Base-by-base conservation (phyloP, 768 basidiomycete genomes). In the Kwoniella bestiolae region DNA sequence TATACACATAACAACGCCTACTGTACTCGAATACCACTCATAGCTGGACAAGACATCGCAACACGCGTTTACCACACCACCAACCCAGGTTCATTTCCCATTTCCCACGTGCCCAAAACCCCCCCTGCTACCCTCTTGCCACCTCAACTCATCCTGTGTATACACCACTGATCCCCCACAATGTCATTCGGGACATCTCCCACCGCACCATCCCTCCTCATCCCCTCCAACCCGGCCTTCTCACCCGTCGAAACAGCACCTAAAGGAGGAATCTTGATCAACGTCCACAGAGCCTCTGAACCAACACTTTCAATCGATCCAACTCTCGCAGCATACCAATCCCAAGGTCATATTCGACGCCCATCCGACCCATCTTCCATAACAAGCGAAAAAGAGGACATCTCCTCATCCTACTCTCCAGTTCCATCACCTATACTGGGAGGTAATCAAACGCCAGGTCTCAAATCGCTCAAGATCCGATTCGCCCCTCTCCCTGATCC, bases 401-500 rank as follows among this genome's bases (percentile, higher is more conserved):
- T 14, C 18, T 11, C 38, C 12, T 41, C 38, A 14, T 41, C 38
- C 14, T 41, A 41, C 3, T 65, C 55, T 4, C 52, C 47, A 18
- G 35, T 44, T 16, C 46, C 63, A 21, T 45, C 57, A 26, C 63
- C 63, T 23, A 44, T 11, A 8, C 25, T 34, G n/a, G n/a, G n/a
- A 16, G 32, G 61, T 23, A 8, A 8, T 16, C 5, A 12, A 5
- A 25, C 25, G n/a, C 34, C 51, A 25, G 18, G 28, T n/a, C 6
- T 23, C 44, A 55, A 50, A 45, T 46, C 50, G 5, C 50, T 58
- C 47, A 49, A 67, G 64, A 92, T 94, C 65, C 86, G 90, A 66
- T 94, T 94, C 68, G 92, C 92, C 0, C 92, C 92, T 1, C 85
- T 94, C 18, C 92, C 92, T 0, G 89, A 90, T 71, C 90, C 90